A percentile compares a stretch with the other conserved stretches of the same genome.
phyloP scores from a whole-genome alignment of 441 rosid species.

The Gossypium lobatum region DNA sequence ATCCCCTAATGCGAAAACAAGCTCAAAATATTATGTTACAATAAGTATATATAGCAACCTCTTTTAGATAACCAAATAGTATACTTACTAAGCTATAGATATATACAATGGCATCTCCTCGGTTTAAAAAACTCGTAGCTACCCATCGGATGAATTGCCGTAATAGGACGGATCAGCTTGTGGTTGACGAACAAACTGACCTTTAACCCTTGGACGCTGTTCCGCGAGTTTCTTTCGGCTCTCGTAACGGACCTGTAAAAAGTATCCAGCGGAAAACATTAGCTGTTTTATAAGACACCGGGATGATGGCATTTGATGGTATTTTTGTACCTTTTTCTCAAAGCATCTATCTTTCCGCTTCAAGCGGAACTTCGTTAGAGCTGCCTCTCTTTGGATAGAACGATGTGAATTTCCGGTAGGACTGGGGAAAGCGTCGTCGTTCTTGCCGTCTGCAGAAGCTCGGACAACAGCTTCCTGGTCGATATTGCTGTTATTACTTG shows the following conservation, averaged over 20 bases:
- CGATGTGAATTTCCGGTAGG: slow-evolving; percentile 34
- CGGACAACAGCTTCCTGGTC: slow-evolving; percentile 33
- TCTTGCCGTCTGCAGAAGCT: slow-evolving; percentile 43
- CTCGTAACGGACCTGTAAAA: slow-evolving; percentile 75
- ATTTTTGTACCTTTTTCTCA: slow-evolving; percentile 69
- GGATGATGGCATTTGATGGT: background rate
- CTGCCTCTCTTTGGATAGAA: slow-evolving; percentile 72
- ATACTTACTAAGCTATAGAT: too few relatives aligned
- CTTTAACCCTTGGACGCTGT: slow-evolving; percentile 82
- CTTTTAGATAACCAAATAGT: too few relatives aligned
- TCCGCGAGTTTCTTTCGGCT: slow-evolving; percentile 88
- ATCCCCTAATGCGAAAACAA: background rate
- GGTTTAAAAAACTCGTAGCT: background rate
- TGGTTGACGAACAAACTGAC: slow-evolving; percentile 81
- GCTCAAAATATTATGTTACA: slow-evolving; percentile 3
- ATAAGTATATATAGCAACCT: too few relatives aligned
- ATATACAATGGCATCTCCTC: too few relatives aligned
- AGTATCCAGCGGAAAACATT: background rate
- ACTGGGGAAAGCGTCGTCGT: slow-evolving; percentile 31
- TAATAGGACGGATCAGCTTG: slow-evolving; percentile 23
- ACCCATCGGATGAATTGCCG: slow-evolving; percentile 11
- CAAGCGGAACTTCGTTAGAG: slow-evolving; percentile 74
- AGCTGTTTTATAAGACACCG: background rate
- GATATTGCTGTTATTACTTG: slow-evolving; percentile 41
- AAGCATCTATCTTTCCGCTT: slow-evolving; percentile 90